Base-by-base conservation (phyloP, 495 filamentous ascomycete species). In the Neurospora cerealis region DNA sequence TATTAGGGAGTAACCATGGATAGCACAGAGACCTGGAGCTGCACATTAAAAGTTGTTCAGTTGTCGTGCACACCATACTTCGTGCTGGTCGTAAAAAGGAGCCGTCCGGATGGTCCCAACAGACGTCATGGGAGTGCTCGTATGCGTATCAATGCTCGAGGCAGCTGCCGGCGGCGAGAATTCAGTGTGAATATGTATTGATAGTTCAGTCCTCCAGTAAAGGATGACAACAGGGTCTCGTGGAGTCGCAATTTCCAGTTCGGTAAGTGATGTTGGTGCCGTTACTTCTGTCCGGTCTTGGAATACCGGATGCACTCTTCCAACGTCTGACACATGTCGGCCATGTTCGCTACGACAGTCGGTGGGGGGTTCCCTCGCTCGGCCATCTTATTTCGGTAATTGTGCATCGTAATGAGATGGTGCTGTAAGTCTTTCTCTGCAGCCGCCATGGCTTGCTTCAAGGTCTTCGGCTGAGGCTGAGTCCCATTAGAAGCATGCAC, bases 391-490 rank as follows among this genome's bases (percentile, higher is more conserved):
- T 66, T 36, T 34, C 54, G 54, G 15, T 66, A 75, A 3, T 19
- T 21, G 54, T 74, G 40, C 13, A 80, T 38, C 11, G 70, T 74
- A 8, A 54, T 41, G 38, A 74, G 54, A 48, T 78, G 78, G 10
- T 32, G 38, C 19, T 40, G 36, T 21, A 80, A 37, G 62, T 80
- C 78, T 28, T 71, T 70, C 72, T 80, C 77, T 4, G 77, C 77
- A 17, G 70, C 71, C 5, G 54, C 69, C 69, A 80, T 73, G 5
- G 77, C 78, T n/a, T 80, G 74, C 37, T 71, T 72, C 1, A 80
- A 40, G 7, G 21, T 79, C 70, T 76, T 62, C 1, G 78, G 75
- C 48, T 69, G 60, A 3, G 69, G 70, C 9, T 42, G 69, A 3
- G 54, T 34, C 28, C 54, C 17, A 4, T 7, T 7, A 69, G 75